These are phyloP conservation scores for Scheffersomyces coipomensis DNA, from an alignment of 805 yeast genomes.

Conservation along the genomic window DNA sequence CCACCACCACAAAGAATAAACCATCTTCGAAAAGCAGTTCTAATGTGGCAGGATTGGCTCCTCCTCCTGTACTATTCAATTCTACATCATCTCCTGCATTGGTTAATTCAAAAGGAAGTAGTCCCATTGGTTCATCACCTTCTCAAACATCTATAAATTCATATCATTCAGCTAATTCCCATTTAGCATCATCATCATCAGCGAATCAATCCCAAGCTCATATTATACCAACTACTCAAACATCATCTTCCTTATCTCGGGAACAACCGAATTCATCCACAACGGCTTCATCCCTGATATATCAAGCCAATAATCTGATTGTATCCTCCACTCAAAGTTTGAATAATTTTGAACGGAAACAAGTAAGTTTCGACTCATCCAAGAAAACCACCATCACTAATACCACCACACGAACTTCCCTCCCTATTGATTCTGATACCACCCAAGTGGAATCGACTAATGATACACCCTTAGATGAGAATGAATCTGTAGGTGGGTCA, in stretches of 20 bases:
- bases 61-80: slow-evolving; percentile 1
- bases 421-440: background rate
- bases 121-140: background rate
- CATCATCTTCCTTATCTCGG: too few relatives aligned
- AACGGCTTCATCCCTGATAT: background rate
- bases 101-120: background rate
- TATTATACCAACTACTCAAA: too few relatives aligned
- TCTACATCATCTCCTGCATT: slow-evolving; percentile 3
- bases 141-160: background rate
- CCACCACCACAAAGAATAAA: background rate
- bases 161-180: background rate
- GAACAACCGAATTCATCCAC: background rate
- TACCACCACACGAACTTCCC: background rate
- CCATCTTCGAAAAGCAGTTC: slow-evolving; percentile 3
- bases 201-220: too few relatives aligned
- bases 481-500: background rate
- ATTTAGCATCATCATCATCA: background rate
- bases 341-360: slow-evolving; percentile 11
- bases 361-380: slow-evolving; percentile 4
- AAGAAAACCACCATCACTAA: background rate
- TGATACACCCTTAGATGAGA: slow-evolving; percentile 2
- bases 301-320: background rate
- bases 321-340: slow-evolving; percentile 9
- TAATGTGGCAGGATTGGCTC: background rate
- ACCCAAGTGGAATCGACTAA: background rate